These are phyloP conservation scores for Periconia sp. DNA, from an alignment of 2,329 filamentous ascomycete species.

Conservation along the genomic window DNA sequence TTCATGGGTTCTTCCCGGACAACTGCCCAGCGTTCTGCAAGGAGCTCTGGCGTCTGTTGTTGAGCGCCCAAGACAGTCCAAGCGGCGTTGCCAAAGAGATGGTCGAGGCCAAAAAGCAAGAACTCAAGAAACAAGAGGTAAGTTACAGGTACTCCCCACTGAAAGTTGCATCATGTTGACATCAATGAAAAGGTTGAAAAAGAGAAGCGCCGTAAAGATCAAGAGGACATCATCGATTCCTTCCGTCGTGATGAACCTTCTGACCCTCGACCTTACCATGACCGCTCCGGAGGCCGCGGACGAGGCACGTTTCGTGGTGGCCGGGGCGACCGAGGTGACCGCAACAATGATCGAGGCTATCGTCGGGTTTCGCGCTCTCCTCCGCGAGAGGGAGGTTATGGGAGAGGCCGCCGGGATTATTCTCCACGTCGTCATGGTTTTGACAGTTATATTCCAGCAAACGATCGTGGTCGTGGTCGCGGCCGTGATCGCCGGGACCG, in stretches of 20 bases:
- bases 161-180: constrained; percentile 17
- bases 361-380: constrained; percentile 56
- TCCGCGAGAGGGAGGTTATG: constrained; percentile 26
- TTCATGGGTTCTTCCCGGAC: constrained; percentile 85
- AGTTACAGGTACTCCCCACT: constrained; percentile 4
- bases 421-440: constrained; percentile 50
- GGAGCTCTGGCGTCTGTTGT: constrained; percentile 85
- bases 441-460: constrained; percentile 60
- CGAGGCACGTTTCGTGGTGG: constrained; percentile 46
- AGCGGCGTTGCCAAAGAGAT: constrained; percentile 94
- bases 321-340: constrained; percentile 50
- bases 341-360: constrained; percentile 31
- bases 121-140: constrained; percentile 94
- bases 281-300: constrained; percentile 51
- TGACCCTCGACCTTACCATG: constrained; percentile 27
- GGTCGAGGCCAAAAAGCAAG: constrained; percentile 92
- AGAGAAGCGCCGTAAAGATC: constrained; percentile 70
- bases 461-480: not conserved
- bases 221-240: constrained; percentile 69
- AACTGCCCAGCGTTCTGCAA: constrained; percentile 89
- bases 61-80: constrained; percentile 85
- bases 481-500: constrained; percentile 50
- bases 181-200: constrained; percentile 71
- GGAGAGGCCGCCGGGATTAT: constrained; percentile 51
- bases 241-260: constrained; percentile 65